Percentiles rank a stretch among this genome's conserved stretches.
phyloP scores from a whole-genome alignment of 345 rosid genomes.

The Stellera chamaejasme region DNA sequence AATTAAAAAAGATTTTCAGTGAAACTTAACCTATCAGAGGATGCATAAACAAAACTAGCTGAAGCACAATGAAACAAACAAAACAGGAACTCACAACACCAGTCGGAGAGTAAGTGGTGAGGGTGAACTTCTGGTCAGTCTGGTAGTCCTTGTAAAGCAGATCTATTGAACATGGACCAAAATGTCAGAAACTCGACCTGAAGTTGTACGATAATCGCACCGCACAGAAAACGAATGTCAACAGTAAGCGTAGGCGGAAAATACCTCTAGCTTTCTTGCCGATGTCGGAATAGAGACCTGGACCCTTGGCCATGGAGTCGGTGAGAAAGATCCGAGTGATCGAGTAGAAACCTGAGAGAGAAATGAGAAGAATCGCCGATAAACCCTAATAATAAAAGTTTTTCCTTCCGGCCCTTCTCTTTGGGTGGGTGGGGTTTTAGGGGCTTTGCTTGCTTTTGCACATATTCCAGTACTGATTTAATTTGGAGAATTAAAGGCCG shows the following conservation, averaged over 20 bases:
- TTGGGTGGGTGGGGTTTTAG: neutral
- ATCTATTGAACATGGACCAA: constrained; percentile 32
- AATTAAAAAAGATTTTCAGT: neutral
- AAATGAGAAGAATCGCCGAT: neutral
- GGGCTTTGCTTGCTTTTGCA: neutral
- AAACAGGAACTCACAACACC: constrained; percentile 63
- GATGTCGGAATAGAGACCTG: constrained; percentile 86
- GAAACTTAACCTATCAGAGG: neutral
- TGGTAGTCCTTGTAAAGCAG: constrained; percentile 87
- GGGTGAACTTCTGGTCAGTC: constrained; percentile 81
- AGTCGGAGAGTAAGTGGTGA: constrained; percentile 61
- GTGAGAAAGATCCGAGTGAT: neutral
- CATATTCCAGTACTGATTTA: neutral
- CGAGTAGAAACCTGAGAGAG: too few species aligned
- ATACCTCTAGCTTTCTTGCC: constrained; percentile 95
- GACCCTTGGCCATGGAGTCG: constrained; percentile 79
- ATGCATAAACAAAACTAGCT: neutral
- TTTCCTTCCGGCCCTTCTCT: neutral
- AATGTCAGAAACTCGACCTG: neutral
- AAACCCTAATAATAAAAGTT: constrained; percentile 7
- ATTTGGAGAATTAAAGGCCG: neutral
- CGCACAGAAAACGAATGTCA: neutral
- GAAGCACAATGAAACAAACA: neutral
- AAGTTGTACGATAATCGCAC: neutral
- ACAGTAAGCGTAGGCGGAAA: neutral